Base-by-base conservation (phyloP, 139 green algal species). In the Chlorokybus atmophyticus region DNA sequence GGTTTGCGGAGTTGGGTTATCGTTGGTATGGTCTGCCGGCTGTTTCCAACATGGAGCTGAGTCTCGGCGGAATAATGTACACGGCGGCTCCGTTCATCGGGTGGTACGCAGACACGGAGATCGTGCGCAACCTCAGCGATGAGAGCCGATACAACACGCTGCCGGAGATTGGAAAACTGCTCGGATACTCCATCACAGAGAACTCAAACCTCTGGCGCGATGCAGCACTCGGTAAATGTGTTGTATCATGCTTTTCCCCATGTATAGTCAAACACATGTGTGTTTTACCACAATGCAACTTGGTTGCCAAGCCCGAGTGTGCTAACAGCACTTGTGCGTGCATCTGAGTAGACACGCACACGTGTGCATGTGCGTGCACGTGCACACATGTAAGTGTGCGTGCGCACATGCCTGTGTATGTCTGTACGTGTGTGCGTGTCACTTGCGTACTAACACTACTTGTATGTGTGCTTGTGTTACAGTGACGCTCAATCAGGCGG, bases 11-110 rank as follows among this genome's bases (percentile, higher is more conserved):
- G 21, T 24, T 77, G 49, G 72, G 72, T 1, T 60, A 76, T 25
- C 65, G 68, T 31, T 79, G 72, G 71, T 75, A 75, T 38, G 63
- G 52, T 8, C 49, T 76, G 1, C 72, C 72, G 19, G 60, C 51
- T 23, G 72, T 79, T 14, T 50, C 29, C 10, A 60, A 62, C 42
- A 55, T 76, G 26, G 62, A 75, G 49, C 30, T 80, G n/a, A 55
- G 42, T 25, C 29, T 80, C 7, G 73, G 73, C 3, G 73, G 73
- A 2, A 31, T 80, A 21, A 57, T 28, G 5, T 80, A 74, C 56
- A 80, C 73, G 10, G 72, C 49, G 10, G 31, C 40, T 21, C 73
- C 73, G 25, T 80, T 80, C 59, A 77, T 72, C 32, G 73, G 73
- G 25, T 75, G 69, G 69, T 78, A 56, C 4, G 70, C 65, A 30